Evolutionary conservation across 2,329 filamentous ascomycete genomes (phyloP), one percentile per base, ranked within the genome.

Genomic region (Coccinonectria pachysandricola): DNA sequence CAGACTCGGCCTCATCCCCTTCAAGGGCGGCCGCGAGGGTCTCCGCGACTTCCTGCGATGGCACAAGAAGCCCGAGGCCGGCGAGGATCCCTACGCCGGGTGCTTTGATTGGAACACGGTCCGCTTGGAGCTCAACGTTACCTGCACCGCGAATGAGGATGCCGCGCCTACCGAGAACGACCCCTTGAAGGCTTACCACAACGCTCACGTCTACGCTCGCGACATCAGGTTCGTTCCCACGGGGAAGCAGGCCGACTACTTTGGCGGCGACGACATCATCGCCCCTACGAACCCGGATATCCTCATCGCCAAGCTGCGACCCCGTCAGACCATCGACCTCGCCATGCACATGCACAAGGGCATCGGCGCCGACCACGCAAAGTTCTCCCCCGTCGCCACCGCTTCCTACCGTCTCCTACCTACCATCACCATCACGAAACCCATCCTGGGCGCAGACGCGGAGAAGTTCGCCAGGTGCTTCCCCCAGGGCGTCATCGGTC

Each of bases 281-380:
- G 62, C 65, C 19, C 76, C 88, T 13, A 76, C 83, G 20, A 85
- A 96, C 58, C 88, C 88, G 2, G 82, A 95, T 50, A 95, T 98
- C 36, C 64, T 98, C 30, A 76, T 98, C 50, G 86, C 86, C 34
- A 98, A 98, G 64, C 63, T 98, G 56, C 77, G 91, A 15, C 91
- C 92, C 0, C 82, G 81, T 4, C 92, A 98, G 64, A 72, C 75
- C 44, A 83, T 98, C 46, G 71, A 83, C 48, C 65, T 95, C 35
- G 76, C 82, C 41, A 80, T 93, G 71, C 87, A 96, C 64, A 91
- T 88, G 61, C 77, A 93, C 60, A 93, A 95, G 62, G 91, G 92
- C 34, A 76, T 92, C 41, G 91, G 91, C 24, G 75, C 79, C 38
- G 91, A 98, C 57, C 91, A 98, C 56, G 80, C 91, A 44, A 98